These are phyloP conservation scores for Candida buenavistaensis DNA, from an alignment of 1,139 yeast species.

Conservation along the genomic window DNA sequence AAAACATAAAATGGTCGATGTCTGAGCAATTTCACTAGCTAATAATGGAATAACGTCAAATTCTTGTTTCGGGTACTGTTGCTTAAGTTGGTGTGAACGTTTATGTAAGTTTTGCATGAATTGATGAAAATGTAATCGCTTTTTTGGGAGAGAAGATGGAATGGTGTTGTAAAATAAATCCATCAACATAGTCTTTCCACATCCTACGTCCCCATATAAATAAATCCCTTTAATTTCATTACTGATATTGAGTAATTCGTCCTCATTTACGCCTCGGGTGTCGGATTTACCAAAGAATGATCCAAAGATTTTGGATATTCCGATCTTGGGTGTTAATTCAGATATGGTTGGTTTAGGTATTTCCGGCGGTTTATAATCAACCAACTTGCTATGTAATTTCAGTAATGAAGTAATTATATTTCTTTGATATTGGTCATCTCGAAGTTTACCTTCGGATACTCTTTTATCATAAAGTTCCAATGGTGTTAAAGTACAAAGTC, in stretches of 20 bases:
- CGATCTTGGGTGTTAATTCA: slow-evolving; percentile 49
- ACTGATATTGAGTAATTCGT: slow-evolving; percentile 2
- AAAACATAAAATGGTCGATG: slow-evolving; percentile 80
- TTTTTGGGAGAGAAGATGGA: slow-evolving; percentile 73
- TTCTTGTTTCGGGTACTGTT: slow-evolving; percentile 55
- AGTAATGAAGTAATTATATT: slow-evolving; percentile 59
- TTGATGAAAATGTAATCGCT: slow-evolving; percentile 89
- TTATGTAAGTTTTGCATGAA: slow-evolving; percentile 95
- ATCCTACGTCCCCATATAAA: slow-evolving; percentile 95
- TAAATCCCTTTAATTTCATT: slow-evolving; percentile 73
- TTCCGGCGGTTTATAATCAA: slow-evolving; percentile 54
- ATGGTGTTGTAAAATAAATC: slow-evolving; percentile 86
- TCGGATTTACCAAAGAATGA: slow-evolving; percentile 28
- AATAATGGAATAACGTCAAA: slow-evolving; percentile 81
- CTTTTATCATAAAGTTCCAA: slow-evolving; percentile 59
- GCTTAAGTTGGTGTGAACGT: slow-evolving; percentile 74
- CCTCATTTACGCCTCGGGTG: slow-evolving; percentile 17
- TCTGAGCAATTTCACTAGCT: slow-evolving; percentile 79
- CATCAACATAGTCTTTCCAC: slow-evolving; percentile 98
- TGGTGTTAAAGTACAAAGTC: slow-evolving; percentile 46
- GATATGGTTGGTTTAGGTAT: slow-evolving; percentile 50
- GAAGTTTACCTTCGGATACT: slow-evolving; percentile 52
- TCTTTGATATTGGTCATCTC: slow-evolving; percentile 69
- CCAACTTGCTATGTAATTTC: slow-evolving; percentile 48
- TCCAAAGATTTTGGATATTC: slow-evolving; percentile 39